A percentile compares a stretch with the other conserved stretches of the same genome.
Conservation (phyloP, 306 rosid species). For the Acacia crassicarpa region DNA sequence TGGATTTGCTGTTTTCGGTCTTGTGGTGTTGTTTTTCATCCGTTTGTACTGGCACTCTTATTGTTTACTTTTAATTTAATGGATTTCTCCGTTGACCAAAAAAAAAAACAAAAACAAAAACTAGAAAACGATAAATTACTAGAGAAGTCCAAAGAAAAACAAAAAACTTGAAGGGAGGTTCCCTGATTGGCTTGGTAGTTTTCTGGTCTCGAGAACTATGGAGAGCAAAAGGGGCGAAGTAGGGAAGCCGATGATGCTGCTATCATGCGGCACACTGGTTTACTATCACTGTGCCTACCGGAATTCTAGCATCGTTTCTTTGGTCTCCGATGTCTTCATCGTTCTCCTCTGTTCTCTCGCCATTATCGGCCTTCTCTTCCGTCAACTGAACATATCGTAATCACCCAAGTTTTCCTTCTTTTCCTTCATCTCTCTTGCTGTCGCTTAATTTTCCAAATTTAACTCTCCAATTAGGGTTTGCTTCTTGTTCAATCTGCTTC, state of each 20-base stretch:
- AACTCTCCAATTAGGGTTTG: not conserved
- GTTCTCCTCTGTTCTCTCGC: conserved; percentile 96
- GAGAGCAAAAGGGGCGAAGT: conserved; percentile 33
- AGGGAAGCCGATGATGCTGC: conserved; percentile 53
- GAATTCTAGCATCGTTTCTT: conserved; percentile 67
- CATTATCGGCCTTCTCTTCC: conserved; percentile 91
- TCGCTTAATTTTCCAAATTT: not conserved
- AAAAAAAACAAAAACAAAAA: too few species aligned
- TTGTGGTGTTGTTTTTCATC: too few species aligned
- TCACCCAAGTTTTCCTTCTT: not conserved
- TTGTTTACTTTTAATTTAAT: too few species aligned
- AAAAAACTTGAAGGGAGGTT: not conserved
- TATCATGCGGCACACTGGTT: conserved; percentile 62
- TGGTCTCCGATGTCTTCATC: conserved; percentile 84
- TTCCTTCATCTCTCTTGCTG: not conserved
- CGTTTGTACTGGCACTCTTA: too few species aligned
- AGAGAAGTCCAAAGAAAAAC: too few species aligned
- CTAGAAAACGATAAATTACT: too few species aligned
- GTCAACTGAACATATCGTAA: conserved; percentile 66
- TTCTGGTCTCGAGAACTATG: not conserved
- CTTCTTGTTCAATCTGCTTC: not conserved
- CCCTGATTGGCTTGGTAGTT: not conserved
- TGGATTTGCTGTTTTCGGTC: too few species aligned
- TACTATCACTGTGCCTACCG: conserved; percentile 90
- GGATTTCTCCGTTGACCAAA: too few species aligned